Evolutionary conservation across 129 eudicot genomes (phyloP).

Genomic region (Artemisia tridentata): DNA sequence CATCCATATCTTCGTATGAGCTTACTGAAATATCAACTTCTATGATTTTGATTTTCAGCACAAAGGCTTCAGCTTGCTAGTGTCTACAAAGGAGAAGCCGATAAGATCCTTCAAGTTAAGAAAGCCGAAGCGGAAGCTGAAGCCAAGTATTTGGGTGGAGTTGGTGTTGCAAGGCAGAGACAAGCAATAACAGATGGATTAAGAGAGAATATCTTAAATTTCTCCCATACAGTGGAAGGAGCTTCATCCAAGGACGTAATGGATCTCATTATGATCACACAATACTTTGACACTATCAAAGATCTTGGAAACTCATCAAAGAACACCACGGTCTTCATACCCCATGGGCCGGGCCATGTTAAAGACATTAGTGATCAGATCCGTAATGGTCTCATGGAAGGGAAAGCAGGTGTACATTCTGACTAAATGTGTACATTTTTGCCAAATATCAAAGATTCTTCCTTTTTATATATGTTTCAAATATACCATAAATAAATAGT

Average conservation of each 20-base stretch:
- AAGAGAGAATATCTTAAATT: constrained; percentile 84
- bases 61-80: constrained; percentile 97
- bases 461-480: neutral
- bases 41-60: constrained; percentile 40
- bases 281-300: constrained; percentile 87
- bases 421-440: constrained; percentile 9
- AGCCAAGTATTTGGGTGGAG: constrained; percentile 93
- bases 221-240: constrained; percentile 80
- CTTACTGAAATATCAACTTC: neutral
- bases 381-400: constrained; percentile 91
- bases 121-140: constrained; percentile 97
- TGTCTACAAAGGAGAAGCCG: constrained; percentile 97
- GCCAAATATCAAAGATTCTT: neutral
- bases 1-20: neutral
- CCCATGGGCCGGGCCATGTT: constrained; percentile 96
- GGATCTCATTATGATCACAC: constrained; percentile 99
- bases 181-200: constrained; percentile 97
- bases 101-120: constrained; percentile 75
- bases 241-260: constrained; percentile 89
- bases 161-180: constrained; percentile 95
- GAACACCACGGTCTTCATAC: constrained; percentile 88
- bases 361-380: constrained; percentile 83
- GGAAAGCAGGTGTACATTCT: constrained; percentile 32
- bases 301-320: constrained; percentile 92
- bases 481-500: constrained; percentile 11